Evolutionary conservation across 83 land plant species (phyloP), one percentile per base, ranked within the genome.

Genomic region (Picea mariana): DNA sequence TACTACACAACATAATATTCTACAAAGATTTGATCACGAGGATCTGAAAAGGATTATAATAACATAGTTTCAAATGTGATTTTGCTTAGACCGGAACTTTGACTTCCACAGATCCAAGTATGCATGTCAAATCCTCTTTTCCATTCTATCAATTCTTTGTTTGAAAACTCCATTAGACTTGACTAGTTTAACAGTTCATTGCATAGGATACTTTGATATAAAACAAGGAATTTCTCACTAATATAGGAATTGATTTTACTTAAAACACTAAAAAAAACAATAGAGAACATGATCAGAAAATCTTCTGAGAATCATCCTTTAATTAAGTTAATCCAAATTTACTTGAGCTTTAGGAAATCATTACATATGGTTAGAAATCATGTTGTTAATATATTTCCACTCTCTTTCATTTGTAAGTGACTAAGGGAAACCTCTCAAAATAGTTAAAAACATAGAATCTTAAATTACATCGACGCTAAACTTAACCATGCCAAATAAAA

Each of bases 81-180:
- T 92, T 94, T 84, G 34, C 75, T 38, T 83, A 92, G 26, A 87
- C 91, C 0, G 96, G 91, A 24, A 82, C 88, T 12, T 67, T 90
- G 58, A 83, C 90, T 62, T 42, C 90, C 69, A 60, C 12, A 6
- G 85, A 90, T 77, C 94, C 94, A 34, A 94, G 96, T 94, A 86
- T 78, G 89, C 31, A 11, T 75, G 13, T 23, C 59, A 75, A 75
- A 75, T 23, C 21, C 7, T 4, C 15, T 49, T 15, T 23, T 52
- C 58, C 9, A 11, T 75, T 4, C 1, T 31, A 21, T 75, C 13
- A 7, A 3, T 21, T 49, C 0, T 75, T 21, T 49, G 17, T 23
- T 47, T 75, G 6, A 49, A 49, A 13, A 7, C 24, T 52, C 12
- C 5, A 21, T 42, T 18, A n/a, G 12, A 42, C 23, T 49, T 75